Evolutionary conservation across 441 rosid genomes (phyloP).

Genomic region (Metrosideros polymorpha): DNA sequence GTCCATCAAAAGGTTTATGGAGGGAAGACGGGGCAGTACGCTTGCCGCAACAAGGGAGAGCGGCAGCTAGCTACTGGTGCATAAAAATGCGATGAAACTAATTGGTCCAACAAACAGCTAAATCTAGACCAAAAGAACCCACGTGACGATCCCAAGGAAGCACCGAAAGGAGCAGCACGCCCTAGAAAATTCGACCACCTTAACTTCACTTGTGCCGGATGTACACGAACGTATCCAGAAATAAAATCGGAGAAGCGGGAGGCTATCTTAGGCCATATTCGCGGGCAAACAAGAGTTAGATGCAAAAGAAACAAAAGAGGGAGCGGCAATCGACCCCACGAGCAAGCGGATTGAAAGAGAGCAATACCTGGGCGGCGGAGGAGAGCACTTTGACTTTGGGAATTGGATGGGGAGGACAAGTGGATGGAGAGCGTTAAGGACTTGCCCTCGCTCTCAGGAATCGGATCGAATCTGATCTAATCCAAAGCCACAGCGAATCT

Average conservation of each 20-base stretch:
- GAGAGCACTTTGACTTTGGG: not conserved
- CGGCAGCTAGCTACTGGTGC: not conserved
- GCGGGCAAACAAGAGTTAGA: no score
- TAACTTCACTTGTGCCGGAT: not conserved
- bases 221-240: not conserved
- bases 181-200: not conserved
- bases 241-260: not conserved
- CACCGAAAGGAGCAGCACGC: not conserved
- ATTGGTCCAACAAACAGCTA: not conserved
- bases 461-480: not conserved
- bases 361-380: not conserved
- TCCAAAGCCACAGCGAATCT: not conserved
- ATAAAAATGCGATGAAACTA: not conserved
- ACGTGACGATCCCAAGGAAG: not conserved
- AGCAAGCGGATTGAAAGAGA: not conserved
- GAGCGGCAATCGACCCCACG: not conserved
- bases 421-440: not conserved
- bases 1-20: not conserved
- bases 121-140: not conserved
- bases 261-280: no score
- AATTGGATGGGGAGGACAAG: not conserved
- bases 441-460: not conserved
- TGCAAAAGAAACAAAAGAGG: not conserved
- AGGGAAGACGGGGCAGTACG: not conserved
- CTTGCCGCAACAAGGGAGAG: not conserved